phyloP scores from a whole-genome alignment of 768 basidiomycete genomes.

The Boletus huronensis region DNA sequence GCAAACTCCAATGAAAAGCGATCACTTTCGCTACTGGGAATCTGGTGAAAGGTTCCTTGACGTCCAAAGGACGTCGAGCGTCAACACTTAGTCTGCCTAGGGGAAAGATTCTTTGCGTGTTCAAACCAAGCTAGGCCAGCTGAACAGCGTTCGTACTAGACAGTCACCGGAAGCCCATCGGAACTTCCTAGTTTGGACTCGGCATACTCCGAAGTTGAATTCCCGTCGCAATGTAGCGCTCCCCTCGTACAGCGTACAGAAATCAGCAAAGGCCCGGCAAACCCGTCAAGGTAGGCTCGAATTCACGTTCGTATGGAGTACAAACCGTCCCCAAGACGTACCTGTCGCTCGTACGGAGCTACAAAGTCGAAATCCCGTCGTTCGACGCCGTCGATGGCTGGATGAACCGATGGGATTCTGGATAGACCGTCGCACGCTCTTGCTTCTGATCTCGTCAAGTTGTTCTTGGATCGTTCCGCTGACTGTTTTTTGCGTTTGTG shows the following conservation, averaged over 20 bases:
- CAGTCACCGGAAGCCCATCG: neutral
- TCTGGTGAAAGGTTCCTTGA: no score
- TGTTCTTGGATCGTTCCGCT: slow-evolving; percentile 15
- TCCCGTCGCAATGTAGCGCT: slow-evolving; percentile 16
- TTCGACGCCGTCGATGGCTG: slow-evolving; percentile 33
- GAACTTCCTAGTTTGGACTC: slow-evolving; percentile 13
- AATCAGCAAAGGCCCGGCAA: slow-evolving; percentile 32
- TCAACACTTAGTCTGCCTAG: no score
- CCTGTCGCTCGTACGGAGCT: neutral
- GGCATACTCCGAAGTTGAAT: slow-evolving; percentile 29
- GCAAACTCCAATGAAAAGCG: no score
- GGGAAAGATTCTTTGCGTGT: no score
- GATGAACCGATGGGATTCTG: slow-evolving; percentile 35
- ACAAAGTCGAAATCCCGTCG: slow-evolving; percentile 5
- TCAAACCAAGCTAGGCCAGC: no score
- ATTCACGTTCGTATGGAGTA: slow-evolving; percentile 25
- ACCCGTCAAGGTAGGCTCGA: slow-evolving; percentile 58
- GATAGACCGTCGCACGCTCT: slow-evolving; percentile 35
- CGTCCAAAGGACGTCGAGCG: no score
- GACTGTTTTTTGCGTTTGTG: slow-evolving; percentile 3
- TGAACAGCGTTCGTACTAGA: no score
- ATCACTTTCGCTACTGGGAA: no score
- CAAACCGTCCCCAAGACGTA: slow-evolving; percentile 7
- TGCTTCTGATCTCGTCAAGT: slow-evolving; percentile 11
- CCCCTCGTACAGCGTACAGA: slow-evolving; percentile 18